Evolutionary conservation across 176 grass and related monocot genomes (phyloP).

Genomic region (Zizania latifolia): DNA sequence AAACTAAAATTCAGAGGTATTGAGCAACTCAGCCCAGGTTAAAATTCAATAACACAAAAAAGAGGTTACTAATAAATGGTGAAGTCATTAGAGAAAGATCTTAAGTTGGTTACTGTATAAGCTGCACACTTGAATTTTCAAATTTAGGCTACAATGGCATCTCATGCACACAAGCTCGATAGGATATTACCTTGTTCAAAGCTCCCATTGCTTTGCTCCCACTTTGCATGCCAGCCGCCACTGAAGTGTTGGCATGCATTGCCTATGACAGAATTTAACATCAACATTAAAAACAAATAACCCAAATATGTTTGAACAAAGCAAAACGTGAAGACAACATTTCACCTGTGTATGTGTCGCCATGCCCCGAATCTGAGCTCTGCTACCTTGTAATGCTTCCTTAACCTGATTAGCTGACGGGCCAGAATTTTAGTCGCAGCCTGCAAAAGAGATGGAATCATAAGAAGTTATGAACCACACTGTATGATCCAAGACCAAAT

Average conservation of each 20-base stretch:
- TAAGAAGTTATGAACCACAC: background rate
- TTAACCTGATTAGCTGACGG: constrained; percentile 80
- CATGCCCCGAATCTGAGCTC: constrained; percentile 87
- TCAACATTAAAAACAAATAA: constrained; percentile 14
- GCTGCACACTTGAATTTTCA: background rate
- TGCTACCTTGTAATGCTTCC: constrained; percentile 92
- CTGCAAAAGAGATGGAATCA: constrained; percentile 40
- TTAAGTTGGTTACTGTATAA: background rate
- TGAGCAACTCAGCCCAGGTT: background rate
- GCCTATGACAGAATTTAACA: constrained; percentile 42
- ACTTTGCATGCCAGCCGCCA: constrained; percentile 81
- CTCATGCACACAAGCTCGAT: constrained; percentile 1
- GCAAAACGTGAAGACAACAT: constrained; percentile 18
- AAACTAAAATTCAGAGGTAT: background rate
- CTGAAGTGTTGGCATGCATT: constrained; percentile 87
- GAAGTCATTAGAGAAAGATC: background rate
- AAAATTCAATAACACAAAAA: background rate
- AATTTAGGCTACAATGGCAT: background rate
- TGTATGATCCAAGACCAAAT: background rate
- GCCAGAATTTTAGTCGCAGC: constrained; percentile 85
- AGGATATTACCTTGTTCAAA: constrained; percentile 69
- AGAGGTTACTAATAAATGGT: constrained; percentile 18
- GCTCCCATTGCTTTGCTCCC: constrained; percentile 90
- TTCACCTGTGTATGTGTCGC: constrained; percentile 80
- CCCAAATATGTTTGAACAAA: background rate